Base-by-base conservation (phyloP, 805 yeast species). In the Saturnispora zaruensis region DNA sequence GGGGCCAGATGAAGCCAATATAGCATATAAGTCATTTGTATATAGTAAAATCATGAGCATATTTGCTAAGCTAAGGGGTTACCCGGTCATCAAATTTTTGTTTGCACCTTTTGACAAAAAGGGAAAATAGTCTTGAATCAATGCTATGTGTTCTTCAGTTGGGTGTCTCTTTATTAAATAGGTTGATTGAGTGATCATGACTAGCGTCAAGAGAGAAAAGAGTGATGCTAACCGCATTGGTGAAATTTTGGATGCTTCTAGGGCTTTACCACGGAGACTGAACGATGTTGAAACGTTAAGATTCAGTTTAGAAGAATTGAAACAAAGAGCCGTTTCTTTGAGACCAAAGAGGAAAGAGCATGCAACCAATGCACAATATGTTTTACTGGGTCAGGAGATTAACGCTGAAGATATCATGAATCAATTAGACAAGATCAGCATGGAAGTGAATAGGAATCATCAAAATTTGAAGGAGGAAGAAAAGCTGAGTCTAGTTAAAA, bases 331-430 rank as follows among this genome's bases (percentile, higher is more conserved):
- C 0, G 72, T 71, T 48, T 76, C 72, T 44, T 69, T 83, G 58
- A 36, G 40, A 36, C 40, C 40, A 16, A 72, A 88, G 49, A 75
- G 72, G 50, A 59, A 55, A 8, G 65, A 68, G 41, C 73, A 71
- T 4, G 75, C 69, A 59, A 82, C 88, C 2, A 82, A 81, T 59
- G 93, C 87, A 2, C 98, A 93, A 62, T 93, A 93, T 64, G 69
- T 93, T 37, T 70, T 91, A 41, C 96, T 96, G 5, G 86, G 90
- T 1, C 84, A 91, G 60, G 97, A 97, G 1, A 77, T 89, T 47
- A 81, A 87, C 40, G 82, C 91, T 46, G 96, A 87, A 58, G 93
- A 87, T 51, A 80, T 90, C 37, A 89, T 86, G 55, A 67, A 67
- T 30, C 82, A 80, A 45, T 66, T 83, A 51, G 72, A 74, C 41